These are phyloP conservation scores for Chaetoceros muelleri DNA, from an alignment of 108 stramenopile genomes.

Conservation along the genomic window DNA sequence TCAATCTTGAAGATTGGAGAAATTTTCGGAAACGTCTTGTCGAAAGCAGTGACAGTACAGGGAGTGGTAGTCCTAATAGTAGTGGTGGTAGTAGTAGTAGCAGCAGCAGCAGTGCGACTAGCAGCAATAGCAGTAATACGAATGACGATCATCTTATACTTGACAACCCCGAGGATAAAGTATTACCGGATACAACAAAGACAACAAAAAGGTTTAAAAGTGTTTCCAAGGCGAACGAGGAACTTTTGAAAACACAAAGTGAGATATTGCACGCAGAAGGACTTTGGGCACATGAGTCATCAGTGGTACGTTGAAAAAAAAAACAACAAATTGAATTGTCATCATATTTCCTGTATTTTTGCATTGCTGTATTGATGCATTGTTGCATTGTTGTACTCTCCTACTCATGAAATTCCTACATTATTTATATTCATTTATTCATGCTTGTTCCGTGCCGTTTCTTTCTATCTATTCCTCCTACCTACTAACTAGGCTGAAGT, in stretches of 20 bases:
- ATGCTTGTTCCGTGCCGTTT: not conserved
- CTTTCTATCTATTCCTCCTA: not conserved
- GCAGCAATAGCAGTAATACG: not conserved
- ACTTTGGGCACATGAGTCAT: slow-evolving; percentile 62
- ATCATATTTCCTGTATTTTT: not conserved
- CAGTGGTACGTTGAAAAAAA: slow-evolving; percentile 29
- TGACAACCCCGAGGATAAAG: not conserved
- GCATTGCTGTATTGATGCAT: slow-evolving; percentile 1
- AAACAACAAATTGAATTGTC: not conserved
- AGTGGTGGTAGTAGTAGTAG: slow-evolving; percentile 15
- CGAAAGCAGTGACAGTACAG: too few species aligned
- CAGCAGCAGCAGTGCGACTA: not conserved
- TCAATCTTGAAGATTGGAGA: slow-evolving; percentile 50
- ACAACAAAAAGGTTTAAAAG: slow-evolving; percentile 16
- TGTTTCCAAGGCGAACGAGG: slow-evolving; percentile 47
- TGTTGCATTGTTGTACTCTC: too few species aligned
- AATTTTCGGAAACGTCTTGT: slow-evolving; percentile 43
- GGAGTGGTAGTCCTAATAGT: slow-evolving; percentile 1
- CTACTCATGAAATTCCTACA: too few species aligned
- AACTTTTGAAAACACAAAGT: slow-evolving; percentile 44
- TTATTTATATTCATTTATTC: not conserved
- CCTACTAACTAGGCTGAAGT: slow-evolving; percentile 44
- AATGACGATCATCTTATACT: not conserved
- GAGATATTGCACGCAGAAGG: slow-evolving; percentile 36
- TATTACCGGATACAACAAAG: not conserved